Evolutionary conservation across 208 protist species (phyloP).

Genomic region (Zelonia costaricensis): DNA sequence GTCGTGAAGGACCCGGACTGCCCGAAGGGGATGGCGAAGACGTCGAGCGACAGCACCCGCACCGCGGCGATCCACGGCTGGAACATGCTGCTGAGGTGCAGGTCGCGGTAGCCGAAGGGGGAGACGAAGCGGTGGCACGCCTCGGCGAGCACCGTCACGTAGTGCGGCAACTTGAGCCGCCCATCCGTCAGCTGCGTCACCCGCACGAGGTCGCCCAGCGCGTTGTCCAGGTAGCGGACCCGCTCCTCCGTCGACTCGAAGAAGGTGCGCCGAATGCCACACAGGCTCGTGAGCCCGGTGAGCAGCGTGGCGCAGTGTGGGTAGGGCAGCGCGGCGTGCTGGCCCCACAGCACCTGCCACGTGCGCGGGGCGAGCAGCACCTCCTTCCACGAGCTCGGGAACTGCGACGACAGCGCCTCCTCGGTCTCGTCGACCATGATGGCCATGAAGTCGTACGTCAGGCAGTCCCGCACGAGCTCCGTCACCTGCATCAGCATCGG

Average conservation of each 20-base stretch:
- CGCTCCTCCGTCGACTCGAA: slow-evolving; percentile 73
- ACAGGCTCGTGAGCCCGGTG: slow-evolving; percentile 57
- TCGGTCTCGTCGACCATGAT: slow-evolving; percentile 87
- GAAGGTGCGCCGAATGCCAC: slow-evolving; percentile 80
- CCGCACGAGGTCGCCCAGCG: slow-evolving; percentile 39
- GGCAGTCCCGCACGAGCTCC: slow-evolving; percentile 55
- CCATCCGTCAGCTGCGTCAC: slow-evolving; percentile 43
- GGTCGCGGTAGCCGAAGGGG: slow-evolving; percentile 78
- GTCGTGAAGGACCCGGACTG: slow-evolving; percentile 69
- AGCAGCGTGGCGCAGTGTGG: slow-evolving; percentile 69
- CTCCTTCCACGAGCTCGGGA: slow-evolving; percentile 68
- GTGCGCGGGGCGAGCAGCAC: slow-evolving; percentile 51
- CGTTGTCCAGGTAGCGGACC: slow-evolving; percentile 57
- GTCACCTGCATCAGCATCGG: slow-evolving; percentile 41
- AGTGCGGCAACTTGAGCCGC: slow-evolving; percentile 62
- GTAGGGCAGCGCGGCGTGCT: slow-evolving; percentile 70
- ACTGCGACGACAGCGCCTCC: slow-evolving; percentile 71
- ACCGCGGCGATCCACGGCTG: slow-evolving; percentile 45
- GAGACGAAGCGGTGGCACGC: slow-evolving; percentile 55
- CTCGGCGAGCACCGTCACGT: slow-evolving; percentile 61
- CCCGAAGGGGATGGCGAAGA: slow-evolving; percentile 73
- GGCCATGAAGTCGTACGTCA: slow-evolving; percentile 86
- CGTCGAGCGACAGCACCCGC: slow-evolving; percentile 47
- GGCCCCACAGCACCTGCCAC: slow-evolving; percentile 65
- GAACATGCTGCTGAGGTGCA: slow-evolving; percentile 51